Evolutionary conservation across 2,329 filamentous ascomycete genomes (phyloP).

Genomic region (Cadophora gregata): DNA sequence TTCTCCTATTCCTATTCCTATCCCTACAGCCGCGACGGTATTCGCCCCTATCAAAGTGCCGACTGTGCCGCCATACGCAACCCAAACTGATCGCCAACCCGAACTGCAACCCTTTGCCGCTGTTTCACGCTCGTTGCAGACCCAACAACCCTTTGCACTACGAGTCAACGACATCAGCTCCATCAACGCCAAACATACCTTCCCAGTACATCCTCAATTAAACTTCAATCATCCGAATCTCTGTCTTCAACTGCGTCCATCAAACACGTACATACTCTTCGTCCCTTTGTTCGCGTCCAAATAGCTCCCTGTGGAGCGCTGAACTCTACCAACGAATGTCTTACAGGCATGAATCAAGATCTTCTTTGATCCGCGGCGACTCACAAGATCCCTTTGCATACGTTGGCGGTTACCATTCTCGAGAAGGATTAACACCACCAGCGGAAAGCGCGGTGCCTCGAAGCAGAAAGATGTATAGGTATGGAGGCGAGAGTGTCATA

Average conservation of each 20-base stretch:
- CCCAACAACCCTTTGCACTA: constrained; percentile 27
- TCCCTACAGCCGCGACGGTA: background rate
- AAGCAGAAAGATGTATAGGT: constrained; percentile 67
- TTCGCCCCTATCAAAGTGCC: background rate
- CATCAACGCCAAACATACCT: constrained; percentile 17
- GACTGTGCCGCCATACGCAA: constrained; percentile 5
- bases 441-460: constrained; percentile 39
- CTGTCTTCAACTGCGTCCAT: constrained; percentile 14
- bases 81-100: constrained; percentile 9
- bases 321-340: constrained; percentile 52
- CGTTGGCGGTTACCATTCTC: constrained; percentile 44
- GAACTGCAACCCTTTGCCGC: constrained; percentile 22
- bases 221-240: constrained; percentile 26
- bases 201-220: constrained; percentile 24
- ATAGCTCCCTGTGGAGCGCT: constrained; percentile 40
- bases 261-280: constrained; percentile 24
- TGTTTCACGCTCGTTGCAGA: constrained; percentile 37
- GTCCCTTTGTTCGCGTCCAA: constrained; percentile 19
- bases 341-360: constrained; percentile 52
- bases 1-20: constrained; percentile 24
- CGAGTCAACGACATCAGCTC: constrained; percentile 28
- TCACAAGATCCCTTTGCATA: constrained; percentile 42
- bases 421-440: constrained; percentile 41
- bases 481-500: constrained; percentile 14
- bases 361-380: constrained; percentile 52